Evolutionary conservation across 208 protist species (phyloP).

Genomic region (Acanthamoeba culbertsoni): DNA sequence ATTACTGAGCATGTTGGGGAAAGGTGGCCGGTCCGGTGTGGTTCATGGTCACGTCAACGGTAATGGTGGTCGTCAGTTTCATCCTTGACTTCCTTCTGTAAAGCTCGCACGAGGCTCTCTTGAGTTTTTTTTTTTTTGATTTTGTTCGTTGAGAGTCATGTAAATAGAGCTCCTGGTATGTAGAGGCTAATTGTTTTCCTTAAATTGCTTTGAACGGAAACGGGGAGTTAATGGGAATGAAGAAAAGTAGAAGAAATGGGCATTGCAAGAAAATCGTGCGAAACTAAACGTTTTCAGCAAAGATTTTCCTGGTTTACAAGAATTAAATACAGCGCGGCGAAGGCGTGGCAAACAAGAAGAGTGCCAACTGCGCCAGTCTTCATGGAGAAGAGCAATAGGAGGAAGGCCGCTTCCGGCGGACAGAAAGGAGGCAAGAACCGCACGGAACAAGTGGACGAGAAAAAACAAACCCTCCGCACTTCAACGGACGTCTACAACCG

Average conservation of each 20-base stretch:
- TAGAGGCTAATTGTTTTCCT: too few relatives aligned
- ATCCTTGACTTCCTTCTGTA: conserved; percentile 1
- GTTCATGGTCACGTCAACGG: conserved; percentile 14
- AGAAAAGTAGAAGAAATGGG: too few relatives aligned
- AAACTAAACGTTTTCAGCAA: too few relatives aligned
- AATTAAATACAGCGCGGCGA: background rate
- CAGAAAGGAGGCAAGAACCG: background rate
- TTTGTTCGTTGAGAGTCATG: too few relatives aligned
- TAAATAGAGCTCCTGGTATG: too few relatives aligned
- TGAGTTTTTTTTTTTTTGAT: too few relatives aligned
- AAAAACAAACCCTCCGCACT: conserved; percentile 40
- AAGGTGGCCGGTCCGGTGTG: conserved; percentile 8
- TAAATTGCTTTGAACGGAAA: too few relatives aligned
- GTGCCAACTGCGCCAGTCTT: background rate
- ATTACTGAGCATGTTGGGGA: background rate
- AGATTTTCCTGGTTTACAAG: too few relatives aligned
- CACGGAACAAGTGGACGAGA: background rate
- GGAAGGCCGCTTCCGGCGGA: too few relatives aligned
- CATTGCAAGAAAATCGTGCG: too few relatives aligned
- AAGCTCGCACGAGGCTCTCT: too few relatives aligned
- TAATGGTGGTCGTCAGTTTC: conserved; percentile 19
- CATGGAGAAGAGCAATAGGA: background rate
- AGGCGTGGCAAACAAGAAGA: background rate
- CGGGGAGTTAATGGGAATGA: too few relatives aligned
- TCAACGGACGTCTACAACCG: conserved; percentile 51